phyloP scores from a whole-genome alignment of 306 rosid genomes.

The Arachis stenosperma region DNA sequence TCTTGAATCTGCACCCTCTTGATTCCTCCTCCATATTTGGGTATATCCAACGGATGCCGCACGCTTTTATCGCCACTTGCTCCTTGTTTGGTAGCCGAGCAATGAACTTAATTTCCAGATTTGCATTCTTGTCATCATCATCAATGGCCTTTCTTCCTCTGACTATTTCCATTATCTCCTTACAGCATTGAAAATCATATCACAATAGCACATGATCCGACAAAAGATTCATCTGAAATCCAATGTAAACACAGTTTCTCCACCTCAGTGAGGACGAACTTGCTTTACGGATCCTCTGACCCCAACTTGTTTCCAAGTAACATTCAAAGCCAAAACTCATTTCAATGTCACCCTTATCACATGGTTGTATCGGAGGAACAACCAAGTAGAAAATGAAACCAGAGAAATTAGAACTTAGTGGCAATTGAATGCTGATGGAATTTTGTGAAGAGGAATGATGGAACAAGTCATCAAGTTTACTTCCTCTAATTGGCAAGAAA shows the following conservation, averaged over 20 bases:
- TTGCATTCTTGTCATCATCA: neutral
- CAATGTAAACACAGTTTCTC: no score
- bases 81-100: neutral
- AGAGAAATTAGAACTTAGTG: neutral
- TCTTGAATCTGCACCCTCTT: neutral
- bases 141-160: neutral
- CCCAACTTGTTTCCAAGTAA: neutral
- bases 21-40: neutral
- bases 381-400: slow-evolving; percentile 28
- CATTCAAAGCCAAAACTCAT: slow-evolving; percentile 28
- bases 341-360: fast-evolving
- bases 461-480: slow-evolving; percentile 9
- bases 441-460: neutral
- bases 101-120: slow-evolving; percentile 25
- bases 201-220: slow-evolving; percentile 30
- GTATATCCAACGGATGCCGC: slow-evolving; percentile 25
- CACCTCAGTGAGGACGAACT: neutral
- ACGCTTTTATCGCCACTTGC: neutral
- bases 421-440: neutral
- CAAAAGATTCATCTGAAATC: neutral
- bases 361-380: neutral
- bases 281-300: neutral
- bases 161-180: neutral
- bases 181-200: slow-evolving; percentile 17
- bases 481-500: neutral